Conservation (phyloP, 2,329 filamentous ascomycete species). For the Penicillium sclerotigenum region DNA sequence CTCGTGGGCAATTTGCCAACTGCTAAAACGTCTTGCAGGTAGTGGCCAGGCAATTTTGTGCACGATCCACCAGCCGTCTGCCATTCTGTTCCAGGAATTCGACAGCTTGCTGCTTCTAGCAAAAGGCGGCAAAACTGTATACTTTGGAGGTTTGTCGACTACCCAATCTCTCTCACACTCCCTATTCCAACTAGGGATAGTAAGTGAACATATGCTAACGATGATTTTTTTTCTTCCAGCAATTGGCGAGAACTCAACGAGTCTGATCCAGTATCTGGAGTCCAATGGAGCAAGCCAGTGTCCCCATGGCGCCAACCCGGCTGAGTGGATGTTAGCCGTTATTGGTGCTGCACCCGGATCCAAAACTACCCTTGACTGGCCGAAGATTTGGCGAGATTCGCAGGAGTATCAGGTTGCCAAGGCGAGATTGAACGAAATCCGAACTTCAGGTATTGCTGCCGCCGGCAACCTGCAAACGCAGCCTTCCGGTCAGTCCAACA, state of each 20-base stretch:
- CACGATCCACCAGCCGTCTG: slow-evolving; percentile 90
- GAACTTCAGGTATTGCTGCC: slow-evolving; percentile 42
- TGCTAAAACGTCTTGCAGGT: slow-evolving; percentile 81
- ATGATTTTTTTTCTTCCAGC: not conserved
- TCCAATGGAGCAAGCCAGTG: slow-evolving; percentile 57
- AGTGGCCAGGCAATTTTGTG: slow-evolving; percentile 84
- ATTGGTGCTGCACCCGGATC: slow-evolving; percentile 58
- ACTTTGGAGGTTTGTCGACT: not conserved
- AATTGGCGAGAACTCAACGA: slow-evolving; percentile 16
- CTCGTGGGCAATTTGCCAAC: slow-evolving; percentile 79
- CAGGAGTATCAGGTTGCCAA: slow-evolving; percentile 52
- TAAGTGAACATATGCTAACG: not conserved
- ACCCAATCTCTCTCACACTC: not conserved
- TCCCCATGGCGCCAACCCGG: slow-evolving; percentile 61
- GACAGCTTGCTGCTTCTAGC: slow-evolving; percentile 61
- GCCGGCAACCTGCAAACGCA: slow-evolving; percentile 10
- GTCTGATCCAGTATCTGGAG: slow-evolving; percentile 59
- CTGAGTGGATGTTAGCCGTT: slow-evolving; percentile 64
- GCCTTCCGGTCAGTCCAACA: not conserved
- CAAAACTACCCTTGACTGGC: slow-evolving; percentile 50
- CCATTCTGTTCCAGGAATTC: slow-evolving; percentile 83
- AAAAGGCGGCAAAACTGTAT: slow-evolving; percentile 43
- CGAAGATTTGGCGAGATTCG: slow-evolving; percentile 56
- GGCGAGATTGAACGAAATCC: slow-evolving; percentile 49
- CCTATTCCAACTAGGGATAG: not conserved